A percentile compares a stretch with the other conserved stretches of the same genome.
Evolutionary conservation across 2,329 filamentous ascomycete genomes (phyloP).

Genomic region (Ophiostoma perfectum): DNA sequence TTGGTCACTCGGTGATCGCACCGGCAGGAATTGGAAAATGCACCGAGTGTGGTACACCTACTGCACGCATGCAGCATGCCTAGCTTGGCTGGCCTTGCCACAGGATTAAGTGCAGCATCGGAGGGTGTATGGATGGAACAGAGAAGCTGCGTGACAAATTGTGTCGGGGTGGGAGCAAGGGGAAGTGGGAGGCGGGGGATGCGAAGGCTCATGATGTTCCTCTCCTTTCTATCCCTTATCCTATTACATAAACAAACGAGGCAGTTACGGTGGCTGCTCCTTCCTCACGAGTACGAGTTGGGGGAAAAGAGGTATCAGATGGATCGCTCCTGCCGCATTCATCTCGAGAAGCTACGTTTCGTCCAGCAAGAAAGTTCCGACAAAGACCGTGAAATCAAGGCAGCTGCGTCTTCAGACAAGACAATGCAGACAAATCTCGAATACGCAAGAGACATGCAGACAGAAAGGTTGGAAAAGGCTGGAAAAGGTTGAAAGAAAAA

Average conservation of each 20-base stretch:
- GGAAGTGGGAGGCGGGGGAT: background rate
- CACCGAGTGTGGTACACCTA: background rate
- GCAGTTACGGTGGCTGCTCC: background rate
- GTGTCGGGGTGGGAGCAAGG: conserved; percentile 10
- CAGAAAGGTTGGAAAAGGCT: background rate
- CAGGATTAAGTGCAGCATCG: background rate
- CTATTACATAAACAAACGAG: background rate
- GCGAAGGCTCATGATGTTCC: conserved; percentile 4
- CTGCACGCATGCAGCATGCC: background rate
- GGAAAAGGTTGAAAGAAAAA: background rate
- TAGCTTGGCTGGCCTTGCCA: background rate
- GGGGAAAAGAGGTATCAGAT: background rate
- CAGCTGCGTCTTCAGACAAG: background rate
- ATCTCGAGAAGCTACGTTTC: too few species aligned
- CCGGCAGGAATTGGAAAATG: background rate
- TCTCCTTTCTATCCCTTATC: conserved; percentile 1
- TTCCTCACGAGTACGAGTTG: background rate
- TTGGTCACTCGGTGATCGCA: background rate
- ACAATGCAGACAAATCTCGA: background rate
- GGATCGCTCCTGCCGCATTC: background rate
- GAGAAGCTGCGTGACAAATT: conserved; percentile 1
- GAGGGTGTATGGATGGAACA: conserved; percentile 20
- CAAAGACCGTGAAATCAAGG: background rate
- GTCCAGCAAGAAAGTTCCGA: background rate
- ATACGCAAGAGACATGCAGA: conserved; percentile 1